Base-by-base conservation (phyloP, 2,329 filamentous ascomycete species). In the Hymenoscyphus scutula region DNA sequence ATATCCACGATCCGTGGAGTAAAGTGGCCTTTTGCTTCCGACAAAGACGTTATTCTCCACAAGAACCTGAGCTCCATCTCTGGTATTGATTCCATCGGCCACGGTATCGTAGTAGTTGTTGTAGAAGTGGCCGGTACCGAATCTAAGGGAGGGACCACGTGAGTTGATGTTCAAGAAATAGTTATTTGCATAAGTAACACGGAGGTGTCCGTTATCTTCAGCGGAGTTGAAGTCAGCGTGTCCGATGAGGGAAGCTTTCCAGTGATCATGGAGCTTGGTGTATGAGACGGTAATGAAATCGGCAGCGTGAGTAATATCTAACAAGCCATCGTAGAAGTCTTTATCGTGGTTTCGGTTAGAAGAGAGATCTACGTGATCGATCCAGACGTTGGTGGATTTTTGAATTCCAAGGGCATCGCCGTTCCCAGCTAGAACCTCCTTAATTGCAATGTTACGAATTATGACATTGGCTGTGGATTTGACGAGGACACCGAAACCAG, bases 281-380 rank as follows among this genome's bases (percentile, higher is more conserved):
- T 82, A 81, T 64, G 78, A 80, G 61, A 83, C 71, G 59, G 81
- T 88, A 62, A 88, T 74, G 70, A 78, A 89, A 77, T 89, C 85
- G 11, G 81, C 78, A 55, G 78, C 87, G 75, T 89, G 86, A 54
- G 82, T 88, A 58, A 85, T 23, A 69, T 90, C 88, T 55, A 87
- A 75, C 1, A 90, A 81, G 32, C 88, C 87, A 62, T 90, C 88
- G 71, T 88, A 89, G 77, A 83, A 88, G 77, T 90, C 86, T 77
- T 90, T 90, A 77, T 81, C 84, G 71, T 84, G 78, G 69, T 80
- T 76, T 32, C 73, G 71, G 75, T 89, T 82, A 5, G 51, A 53
- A 41, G 37, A 61, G 10, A 65, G 19, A 38, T 65, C 64, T 17
- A 81, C 79, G 76, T 89, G 87, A 76, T 90, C 87, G 56, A 90